Conservation (phyloP, 257 asterid species). For the Coffea eugenioides region DNA sequence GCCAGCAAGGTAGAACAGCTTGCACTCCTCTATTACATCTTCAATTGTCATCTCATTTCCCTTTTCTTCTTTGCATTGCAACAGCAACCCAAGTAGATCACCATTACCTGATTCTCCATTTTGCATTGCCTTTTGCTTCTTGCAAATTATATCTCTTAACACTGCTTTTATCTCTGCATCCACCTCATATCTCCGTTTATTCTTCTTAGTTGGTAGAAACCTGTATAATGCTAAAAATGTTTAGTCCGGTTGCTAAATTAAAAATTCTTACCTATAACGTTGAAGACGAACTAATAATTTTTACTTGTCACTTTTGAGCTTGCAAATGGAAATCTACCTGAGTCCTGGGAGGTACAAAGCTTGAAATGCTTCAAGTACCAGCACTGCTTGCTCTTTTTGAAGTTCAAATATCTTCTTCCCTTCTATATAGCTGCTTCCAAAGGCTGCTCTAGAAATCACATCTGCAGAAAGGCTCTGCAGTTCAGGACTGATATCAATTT, state of each 20-base stretch:
- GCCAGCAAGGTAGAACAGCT: conserved; percentile 30
- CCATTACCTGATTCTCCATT: conserved; percentile 5
- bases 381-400: neutral
- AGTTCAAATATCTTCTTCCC: conserved; percentile 11
- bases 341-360: conserved; percentile 24
- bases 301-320: neutral
- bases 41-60: conserved; percentile 15
- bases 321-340: conserved; percentile 11
- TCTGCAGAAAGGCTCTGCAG: conserved; percentile 9
- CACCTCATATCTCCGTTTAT: conserved; percentile 24
- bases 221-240: conserved; percentile 6
- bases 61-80: conserved; percentile 15
- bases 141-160: neutral
- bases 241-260: no score
- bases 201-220: conserved; percentile 31
- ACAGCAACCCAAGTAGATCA: conserved; percentile 26
- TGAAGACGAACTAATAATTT: neutral
- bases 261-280: no score
- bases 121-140: conserved; percentile 8
- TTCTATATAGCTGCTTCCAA: conserved; percentile 23
- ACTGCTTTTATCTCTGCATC: conserved; percentile 24
- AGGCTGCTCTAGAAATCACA: conserved; percentile 18
- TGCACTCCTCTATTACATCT: conserved; percentile 31
- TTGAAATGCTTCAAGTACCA: conserved; percentile 12
- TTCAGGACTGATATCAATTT: conserved; percentile 6